Base-by-base conservation (phyloP, 331 rosid species). In the Telfairia occidentalis region DNA sequence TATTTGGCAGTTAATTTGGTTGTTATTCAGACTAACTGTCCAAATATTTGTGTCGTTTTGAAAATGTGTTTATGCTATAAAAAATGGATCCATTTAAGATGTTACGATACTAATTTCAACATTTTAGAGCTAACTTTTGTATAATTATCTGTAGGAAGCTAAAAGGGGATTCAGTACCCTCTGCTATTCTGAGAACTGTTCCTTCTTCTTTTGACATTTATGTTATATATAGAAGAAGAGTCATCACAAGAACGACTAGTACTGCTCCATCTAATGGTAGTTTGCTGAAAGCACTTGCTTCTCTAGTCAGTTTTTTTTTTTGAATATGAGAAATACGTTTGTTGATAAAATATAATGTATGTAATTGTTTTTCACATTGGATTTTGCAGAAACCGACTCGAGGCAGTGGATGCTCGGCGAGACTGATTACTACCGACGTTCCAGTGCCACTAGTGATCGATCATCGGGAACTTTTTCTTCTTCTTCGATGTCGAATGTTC, bases 121-220 rank as follows among this genome's bases (percentile, higher is more conserved):
- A 28, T 10, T 75, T 60, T 70, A 18, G 69, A 77, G 45, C 73
- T 69, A 70, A 60, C 29, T 74, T 59, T 67, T 19, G 12, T 19
- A 37, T 58, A 29, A 40, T 52, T n/a, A 63, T 38, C 48, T 54
- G 46, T 76, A 94, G 98, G 91, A 91, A 84, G 85, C 81, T 91
- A 55, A 93, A 89, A 81, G 94, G 98, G 79, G 92, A 88, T 35
- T 91, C 86, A 55, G 82, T 94, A 79, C 88, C 96, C 26, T 70
- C 86, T 24, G 78, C 82, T 42, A 83, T 91, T 79, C 81, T 91
- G 74, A 79, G 81, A 79, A 48, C 69, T 79, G 90, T 87, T 82
- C 80, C 88, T 4, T 78, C 78, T 35, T 70, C 76, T 83, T 87
- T 91, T 72, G 92, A 91, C 75, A 78, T 91, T 34, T 85, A 86